Evolutionary conservation across 2,329 filamentous ascomycete genomes (phyloP).

Genomic region (Phaeosphaeriaceae sp.): DNA sequence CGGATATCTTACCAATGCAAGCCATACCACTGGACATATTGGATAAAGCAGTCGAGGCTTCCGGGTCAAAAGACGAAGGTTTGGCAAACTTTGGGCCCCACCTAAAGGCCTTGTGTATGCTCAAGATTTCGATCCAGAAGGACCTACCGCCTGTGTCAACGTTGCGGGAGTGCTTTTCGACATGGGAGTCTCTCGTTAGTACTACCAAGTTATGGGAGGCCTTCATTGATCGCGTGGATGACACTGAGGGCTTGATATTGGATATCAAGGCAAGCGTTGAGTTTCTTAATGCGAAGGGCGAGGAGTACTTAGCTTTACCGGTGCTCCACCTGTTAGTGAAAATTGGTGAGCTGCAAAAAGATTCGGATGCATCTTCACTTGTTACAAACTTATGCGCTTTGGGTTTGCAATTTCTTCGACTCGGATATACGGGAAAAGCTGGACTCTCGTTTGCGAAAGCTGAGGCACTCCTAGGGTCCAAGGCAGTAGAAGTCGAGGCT

Average conservation of each 20-base stretch:
- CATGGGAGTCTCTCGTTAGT: slow-evolving; percentile 50
- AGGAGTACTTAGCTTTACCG: slow-evolving; percentile 57
- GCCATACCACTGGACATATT: slow-evolving; percentile 3
- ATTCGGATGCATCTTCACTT: slow-evolving; percentile 46
- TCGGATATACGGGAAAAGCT: slow-evolving; percentile 67
- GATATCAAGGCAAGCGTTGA: slow-evolving; percentile 62
- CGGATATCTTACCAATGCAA: slow-evolving; percentile 59
- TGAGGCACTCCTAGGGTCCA: slow-evolving; percentile 55
- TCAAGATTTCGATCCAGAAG: slow-evolving; percentile 54
- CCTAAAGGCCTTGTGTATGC: slow-evolving; percentile 42
- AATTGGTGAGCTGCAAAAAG: slow-evolving; percentile 54
- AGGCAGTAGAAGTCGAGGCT: slow-evolving; percentile 53
- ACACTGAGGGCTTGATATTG: slow-evolving; percentile 55
- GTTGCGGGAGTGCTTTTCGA: slow-evolving; percentile 40
- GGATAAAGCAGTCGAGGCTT: not conserved
- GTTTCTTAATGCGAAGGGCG: slow-evolving; percentile 64
- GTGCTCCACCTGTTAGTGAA: slow-evolving; percentile 58
- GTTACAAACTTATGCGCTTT: slow-evolving; percentile 55
- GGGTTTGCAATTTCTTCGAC: slow-evolving; percentile 62
- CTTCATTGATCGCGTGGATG: slow-evolving; percentile 56
- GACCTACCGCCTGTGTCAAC: slow-evolving; percentile 24
- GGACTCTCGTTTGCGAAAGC: slow-evolving; percentile 64
- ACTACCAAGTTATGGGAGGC: slow-evolving; percentile 41
- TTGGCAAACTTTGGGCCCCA: slow-evolving; percentile 45
- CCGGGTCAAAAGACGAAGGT: slow-evolving; percentile 37